Conservation (phyloP, 805 yeast genomes). For the Naumovozyma baii region DNA sequence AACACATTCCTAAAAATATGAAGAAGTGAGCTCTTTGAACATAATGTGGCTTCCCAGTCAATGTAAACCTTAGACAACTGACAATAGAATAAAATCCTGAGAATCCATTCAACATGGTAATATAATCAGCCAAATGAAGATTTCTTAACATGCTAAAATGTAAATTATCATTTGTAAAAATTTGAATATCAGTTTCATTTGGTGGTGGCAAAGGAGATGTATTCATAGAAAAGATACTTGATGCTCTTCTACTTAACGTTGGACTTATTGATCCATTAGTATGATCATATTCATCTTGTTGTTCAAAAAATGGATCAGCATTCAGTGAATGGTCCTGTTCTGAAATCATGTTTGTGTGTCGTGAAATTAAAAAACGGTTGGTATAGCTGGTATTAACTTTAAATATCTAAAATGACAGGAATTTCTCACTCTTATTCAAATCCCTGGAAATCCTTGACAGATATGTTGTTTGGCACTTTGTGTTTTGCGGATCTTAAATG, state of each 20-base stretch:
- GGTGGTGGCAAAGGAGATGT: conserved; percentile 54
- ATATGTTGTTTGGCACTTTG: no score
- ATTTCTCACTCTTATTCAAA: no score
- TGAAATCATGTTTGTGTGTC: neutral
- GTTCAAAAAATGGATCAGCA: neutral
- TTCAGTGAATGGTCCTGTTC: neutral
- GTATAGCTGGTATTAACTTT: no score
- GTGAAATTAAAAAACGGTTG: no score
- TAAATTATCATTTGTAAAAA: conserved; percentile 67
- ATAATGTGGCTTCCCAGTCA: conserved; percentile 53
- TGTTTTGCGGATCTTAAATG: neutral
- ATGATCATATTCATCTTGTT: neutral
- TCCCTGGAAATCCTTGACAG: no score
- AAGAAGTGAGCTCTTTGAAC: conserved; percentile 78
- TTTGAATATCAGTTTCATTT: conserved; percentile 59
- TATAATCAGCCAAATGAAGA: conserved; percentile 88
- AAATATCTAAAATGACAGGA: no score
- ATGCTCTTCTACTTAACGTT: conserved; percentile 42
- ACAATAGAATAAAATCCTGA: conserved; percentile 83
- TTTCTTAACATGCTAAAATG: conserved; percentile 76
- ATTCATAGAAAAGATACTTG: conserved; percentile 45
- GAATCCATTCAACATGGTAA: conserved; percentile 83
- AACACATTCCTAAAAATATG: conserved; percentile 79
- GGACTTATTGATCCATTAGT: conserved; percentile 6
- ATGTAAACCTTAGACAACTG: conserved; percentile 67